Percentiles rank a stretch among this genome's conserved stretches.
Evolutionary conservation across 495 filamentous ascomycete species (phyloP).

Genomic region (Monascus purpureus): DNA sequence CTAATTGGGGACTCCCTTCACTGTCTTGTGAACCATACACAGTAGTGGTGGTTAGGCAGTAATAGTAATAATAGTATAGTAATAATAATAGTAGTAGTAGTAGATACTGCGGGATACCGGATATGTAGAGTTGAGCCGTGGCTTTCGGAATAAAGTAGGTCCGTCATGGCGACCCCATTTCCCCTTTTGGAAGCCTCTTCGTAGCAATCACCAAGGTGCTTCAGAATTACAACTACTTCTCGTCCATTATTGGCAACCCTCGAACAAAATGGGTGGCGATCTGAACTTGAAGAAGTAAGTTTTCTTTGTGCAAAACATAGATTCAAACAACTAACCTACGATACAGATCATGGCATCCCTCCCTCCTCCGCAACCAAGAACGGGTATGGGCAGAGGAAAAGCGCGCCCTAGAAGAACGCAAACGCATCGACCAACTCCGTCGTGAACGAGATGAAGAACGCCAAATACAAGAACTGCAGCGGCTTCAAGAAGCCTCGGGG

Average conservation of each 20-base stretch:
- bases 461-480: conserved; percentile 78
- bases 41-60: no score
- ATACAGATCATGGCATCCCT: conserved; percentile 69
- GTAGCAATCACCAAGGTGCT: not conserved
- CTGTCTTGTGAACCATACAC: not conserved
- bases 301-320: no score
- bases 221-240: not conserved
- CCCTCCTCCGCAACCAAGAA: conserved; percentile 67
- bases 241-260: no score
- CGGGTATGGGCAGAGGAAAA: conserved; percentile 79
- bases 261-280: conserved; percentile 67
- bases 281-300: conserved; percentile 80
- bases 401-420: conserved; percentile 89
- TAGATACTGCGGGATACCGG: no score
- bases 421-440: conserved; percentile 69
- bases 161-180: no score
- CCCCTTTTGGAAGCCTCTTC: conserved; percentile 3
- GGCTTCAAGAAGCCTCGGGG: conserved; percentile 78
- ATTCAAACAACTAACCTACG: no score
- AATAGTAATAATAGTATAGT: no score
- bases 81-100: no score
- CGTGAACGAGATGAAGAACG: conserved; percentile 94
- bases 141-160: no score
- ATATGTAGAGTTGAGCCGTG: no score
- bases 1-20: conserved; percentile 1